Base-by-base conservation (phyloP, 768 basidiomycete species). In the Macrocybe gigantea region DNA sequence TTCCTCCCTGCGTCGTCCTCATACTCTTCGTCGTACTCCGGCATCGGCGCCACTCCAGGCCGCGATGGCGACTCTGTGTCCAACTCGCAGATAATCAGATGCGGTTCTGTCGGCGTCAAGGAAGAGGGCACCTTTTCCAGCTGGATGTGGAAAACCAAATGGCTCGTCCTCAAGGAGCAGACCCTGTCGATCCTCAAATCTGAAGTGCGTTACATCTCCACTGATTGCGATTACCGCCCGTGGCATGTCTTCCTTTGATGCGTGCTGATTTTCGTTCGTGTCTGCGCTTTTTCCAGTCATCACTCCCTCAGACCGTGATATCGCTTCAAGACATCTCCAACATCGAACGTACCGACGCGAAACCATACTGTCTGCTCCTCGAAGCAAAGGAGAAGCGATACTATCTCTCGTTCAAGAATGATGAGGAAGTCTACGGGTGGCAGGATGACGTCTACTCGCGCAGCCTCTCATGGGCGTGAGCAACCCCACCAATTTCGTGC, bases 401-500 rank as follows among this genome's bases (percentile, higher is more conserved):
- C 60, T 86, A 78, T 61, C 68, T 94, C 42, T 81, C 90, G 2
- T 71, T 96, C 53, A 96, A 94, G 71, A 89, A 75, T 54, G 94
- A 99, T 61, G 92, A 94, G 56, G 95, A 99, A 60, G 76, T 99
- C n/a, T 99, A 99, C 58, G 84, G 85, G 12, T 98, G 94, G 94
- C 89, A 94, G 64, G 95, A 99, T 60, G 94, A 96, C 62, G 85
- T 99, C 51, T 97, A 98, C 67, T 81, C 80, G 5, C 80, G 93
- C 41, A 91, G 88, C 59, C 94, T 2, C 73, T 93, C 42, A 90
- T 94, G 83, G 92, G 95, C 29, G 89, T 94, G 38, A 86, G 85
- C 63, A 88, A 87, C 55, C 95, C 95, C 0, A 97, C 94, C 6
- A 95, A 99, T 66, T 98, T 99, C 61, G 92, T 97, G 0, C 95